Percentiles rank a stretch among this genome's conserved stretches.
phyloP scores from a whole-genome alignment of 2,329 filamentous ascomycete genomes.

The Epichloe scottii region DNA sequence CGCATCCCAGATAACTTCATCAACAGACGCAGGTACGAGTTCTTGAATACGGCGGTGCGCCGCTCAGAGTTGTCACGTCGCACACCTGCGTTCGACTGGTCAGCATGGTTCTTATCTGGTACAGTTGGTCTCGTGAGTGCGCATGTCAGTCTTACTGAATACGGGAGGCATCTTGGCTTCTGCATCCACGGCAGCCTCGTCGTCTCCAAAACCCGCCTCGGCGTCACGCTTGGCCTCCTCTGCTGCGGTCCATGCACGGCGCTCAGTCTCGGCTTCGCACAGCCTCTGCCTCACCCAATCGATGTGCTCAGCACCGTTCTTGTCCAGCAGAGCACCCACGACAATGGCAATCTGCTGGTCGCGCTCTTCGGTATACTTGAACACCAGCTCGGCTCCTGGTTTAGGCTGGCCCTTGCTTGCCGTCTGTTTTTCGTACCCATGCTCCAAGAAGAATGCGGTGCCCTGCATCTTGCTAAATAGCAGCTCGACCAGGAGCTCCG shows the following conservation, averaged over 20 bases:
- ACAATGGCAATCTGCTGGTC: conserved; percentile 68
- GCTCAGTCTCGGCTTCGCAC: conserved; percentile 54
- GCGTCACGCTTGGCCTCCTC: conserved; percentile 43
- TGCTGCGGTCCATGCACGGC: conserved; percentile 65
- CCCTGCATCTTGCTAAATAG: conserved; percentile 84
- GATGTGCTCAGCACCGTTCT: conserved; percentile 63
- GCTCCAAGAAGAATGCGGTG: conserved; percentile 79
- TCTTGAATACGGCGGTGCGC: conserved; percentile 71
- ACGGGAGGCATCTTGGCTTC: conserved; percentile 18
- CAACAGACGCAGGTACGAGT: conserved; percentile 74
- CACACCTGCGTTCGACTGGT: conserved; percentile 30
- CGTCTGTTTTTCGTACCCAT: conserved; percentile 78
- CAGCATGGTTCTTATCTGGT: background rate
- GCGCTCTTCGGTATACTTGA: conserved; percentile 57
- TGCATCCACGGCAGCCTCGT: conserved; percentile 12
- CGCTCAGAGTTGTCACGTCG: conserved; percentile 53
- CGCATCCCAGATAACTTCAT: conserved; percentile 65
- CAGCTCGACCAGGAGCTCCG: conserved; percentile 79
- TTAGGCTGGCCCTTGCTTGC: conserved; percentile 48
- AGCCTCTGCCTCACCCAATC: conserved; percentile 70
- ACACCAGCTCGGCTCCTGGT: conserved; percentile 70
- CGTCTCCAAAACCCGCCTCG: conserved; percentile 20
- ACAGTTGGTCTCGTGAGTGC: background rate
- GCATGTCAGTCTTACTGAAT: conserved; percentile 18
- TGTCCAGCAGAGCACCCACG: conserved; percentile 67